Base-by-base conservation (phyloP, 1,284 basidiomycete genomes). In the Phellinidium pouzarii region DNA sequence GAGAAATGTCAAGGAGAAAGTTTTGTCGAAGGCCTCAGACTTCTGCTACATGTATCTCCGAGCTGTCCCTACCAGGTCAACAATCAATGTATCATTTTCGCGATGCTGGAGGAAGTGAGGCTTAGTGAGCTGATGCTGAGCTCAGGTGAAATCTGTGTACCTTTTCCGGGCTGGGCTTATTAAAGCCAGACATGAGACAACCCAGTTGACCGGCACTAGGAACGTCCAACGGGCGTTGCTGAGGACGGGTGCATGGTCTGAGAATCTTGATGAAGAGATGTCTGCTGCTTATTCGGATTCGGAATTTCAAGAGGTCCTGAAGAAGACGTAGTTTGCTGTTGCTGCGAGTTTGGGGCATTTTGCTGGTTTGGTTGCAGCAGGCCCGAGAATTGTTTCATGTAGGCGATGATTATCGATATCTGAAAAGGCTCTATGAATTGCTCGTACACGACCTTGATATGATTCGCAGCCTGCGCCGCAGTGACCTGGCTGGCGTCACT, bases 351-450 rank as follows among this genome's bases (percentile, higher is more conserved):
- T 4, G 20, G 29, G 8, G 17, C 20, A 7, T 9, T 26, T 4
- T 51, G 43, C 25, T 37, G 49, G 7, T 60, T 48, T 9, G 38
- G 19, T 50, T 53, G 47, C 49, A 45, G 52, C 34, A 45, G 54
- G 22, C 59, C 38, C 17, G 59, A 5, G 31, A 61, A 45, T 23
- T 64, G 62, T 51, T 61, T 40, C 45, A 78, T 48, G 8, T 29
- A 23, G 7, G 31, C 48, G 12, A 27, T 19, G 19, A 42, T 64
- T 57, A 84, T 84, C 19, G 73, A 71, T 8, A 64, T 59, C 61
- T 88, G 85, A 62, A 88, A 87, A 6, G 62, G 59, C 2, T 63
- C 59, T 9, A 89, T 71, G 56, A 75, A 80, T 37, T 77, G 71
- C 51, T 75, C 75, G 65, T 88, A 88, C 26, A 81, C 67, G 52